Evolutionary conservation across 2,329 filamentous ascomycete species (phyloP).

Genomic region (Herpotrichia juniperi): DNA sequence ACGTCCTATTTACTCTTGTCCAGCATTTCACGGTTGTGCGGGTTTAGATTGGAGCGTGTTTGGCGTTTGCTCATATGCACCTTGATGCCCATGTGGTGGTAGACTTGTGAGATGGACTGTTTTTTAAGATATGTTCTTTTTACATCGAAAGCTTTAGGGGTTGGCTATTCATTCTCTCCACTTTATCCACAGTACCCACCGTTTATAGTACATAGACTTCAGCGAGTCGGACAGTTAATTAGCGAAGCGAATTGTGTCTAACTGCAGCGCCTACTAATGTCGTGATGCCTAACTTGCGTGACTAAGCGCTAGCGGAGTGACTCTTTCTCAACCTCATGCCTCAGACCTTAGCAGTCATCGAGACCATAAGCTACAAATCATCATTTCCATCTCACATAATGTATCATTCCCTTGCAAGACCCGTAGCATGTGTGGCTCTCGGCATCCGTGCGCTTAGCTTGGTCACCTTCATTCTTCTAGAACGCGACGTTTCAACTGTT

Average conservation of each 20-base stretch:
- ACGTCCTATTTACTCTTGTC: conserved; percentile 7
- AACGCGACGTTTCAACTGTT: not conserved
- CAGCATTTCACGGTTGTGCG: conserved; percentile 27
- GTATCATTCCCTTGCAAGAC: not conserved
- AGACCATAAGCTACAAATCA: not conserved
- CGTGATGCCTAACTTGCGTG: not conserved
- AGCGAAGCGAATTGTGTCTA: conserved; percentile 2
- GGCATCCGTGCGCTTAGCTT: not conserved
- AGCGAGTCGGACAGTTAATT: conserved; percentile 1
- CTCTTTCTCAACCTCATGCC: conserved; percentile 1
- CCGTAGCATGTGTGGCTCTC: not conserved
- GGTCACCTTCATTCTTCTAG: not conserved
- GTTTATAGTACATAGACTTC: conserved; percentile 7
- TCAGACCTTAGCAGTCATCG: not conserved
- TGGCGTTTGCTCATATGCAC: conserved; percentile 9
- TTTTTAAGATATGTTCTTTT: not conserved
- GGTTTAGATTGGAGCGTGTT: conserved; percentile 31
- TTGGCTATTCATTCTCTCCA: conserved; percentile 4
- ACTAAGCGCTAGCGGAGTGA: conserved; percentile 1
- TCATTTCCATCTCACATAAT: not conserved
- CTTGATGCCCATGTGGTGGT: not conserved
- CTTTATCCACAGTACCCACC: not conserved
- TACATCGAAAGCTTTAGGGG: not conserved
- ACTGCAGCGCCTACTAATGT: not conserved
- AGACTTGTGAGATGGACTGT: not conserved